phyloP scores from a whole-genome alignment of 2,329 filamentous ascomycete genomes.

The Chaetomiaceae sp. region DNA sequence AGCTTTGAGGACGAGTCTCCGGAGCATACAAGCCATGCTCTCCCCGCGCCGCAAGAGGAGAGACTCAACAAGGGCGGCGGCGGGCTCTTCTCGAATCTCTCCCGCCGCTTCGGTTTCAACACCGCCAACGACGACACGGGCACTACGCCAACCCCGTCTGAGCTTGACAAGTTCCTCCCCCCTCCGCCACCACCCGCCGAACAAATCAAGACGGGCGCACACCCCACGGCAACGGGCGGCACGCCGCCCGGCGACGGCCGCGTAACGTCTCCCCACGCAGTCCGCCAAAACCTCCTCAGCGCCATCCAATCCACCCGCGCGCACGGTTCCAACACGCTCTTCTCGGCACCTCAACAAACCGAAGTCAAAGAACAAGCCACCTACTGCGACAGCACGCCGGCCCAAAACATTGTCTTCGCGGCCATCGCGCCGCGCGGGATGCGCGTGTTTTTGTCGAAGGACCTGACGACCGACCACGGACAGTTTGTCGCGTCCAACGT shows the following conservation, averaged over 20 bases:
- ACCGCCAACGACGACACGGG: constrained; percentile 37
- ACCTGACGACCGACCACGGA: constrained; percentile 44
- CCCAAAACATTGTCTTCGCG: constrained; percentile 67
- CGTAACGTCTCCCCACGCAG: constrained; percentile 55
- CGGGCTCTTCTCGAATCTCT: constrained; percentile 65
- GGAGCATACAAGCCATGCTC: constrained; percentile 38
- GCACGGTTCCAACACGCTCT: constrained; percentile 69
- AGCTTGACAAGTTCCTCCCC: constrained; percentile 42
- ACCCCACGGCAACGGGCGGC: not conserved
- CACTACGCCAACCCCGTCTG: constrained; percentile 32
- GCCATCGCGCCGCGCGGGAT: constrained; percentile 68
- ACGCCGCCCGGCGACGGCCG: constrained; percentile 49
- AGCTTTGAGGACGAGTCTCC: constrained; percentile 67
- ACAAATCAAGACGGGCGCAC: constrained; percentile 1
- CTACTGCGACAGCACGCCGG: constrained; percentile 77
- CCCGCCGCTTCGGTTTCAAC: constrained; percentile 65
- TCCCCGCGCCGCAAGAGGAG: constrained; percentile 35
- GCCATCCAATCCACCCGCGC: constrained; percentile 75
- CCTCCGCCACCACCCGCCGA: constrained; percentile 24
- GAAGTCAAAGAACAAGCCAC: constrained; percentile 76
- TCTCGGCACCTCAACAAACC: constrained; percentile 65
- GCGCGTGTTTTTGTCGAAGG: constrained; percentile 65
- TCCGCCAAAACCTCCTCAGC: constrained; percentile 68
- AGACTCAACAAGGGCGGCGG: constrained; percentile 39
- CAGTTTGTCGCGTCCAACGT: constrained; percentile 59